These are phyloP conservation scores for Boletales sp. DNA, from an alignment of 768 basidiomycete species.

Conservation along the genomic window DNA sequence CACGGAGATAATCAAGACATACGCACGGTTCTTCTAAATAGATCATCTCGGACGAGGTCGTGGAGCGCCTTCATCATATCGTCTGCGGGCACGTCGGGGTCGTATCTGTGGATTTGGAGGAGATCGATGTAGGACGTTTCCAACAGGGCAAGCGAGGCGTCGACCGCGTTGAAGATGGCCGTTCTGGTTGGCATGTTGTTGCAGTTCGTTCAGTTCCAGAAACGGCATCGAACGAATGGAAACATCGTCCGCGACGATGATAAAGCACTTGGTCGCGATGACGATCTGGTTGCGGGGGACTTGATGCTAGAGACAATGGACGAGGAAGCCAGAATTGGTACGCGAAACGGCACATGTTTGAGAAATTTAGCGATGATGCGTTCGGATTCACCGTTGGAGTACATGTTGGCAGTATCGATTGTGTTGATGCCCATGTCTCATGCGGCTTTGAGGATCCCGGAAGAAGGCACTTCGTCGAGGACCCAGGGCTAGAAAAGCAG, in stretches of 20 bases:
- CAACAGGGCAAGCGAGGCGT: slow-evolving; percentile 35
- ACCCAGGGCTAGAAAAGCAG: slow-evolving; percentile 20
- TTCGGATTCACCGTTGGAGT: slow-evolving; percentile 37
- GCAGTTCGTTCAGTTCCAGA: neutral
- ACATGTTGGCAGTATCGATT: slow-evolving; percentile 39
- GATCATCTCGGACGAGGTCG: slow-evolving; percentile 42
- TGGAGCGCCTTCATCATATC: slow-evolving; percentile 52
- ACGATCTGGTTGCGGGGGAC: slow-evolving; percentile 33
- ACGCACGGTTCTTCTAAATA: slow-evolving; percentile 30
- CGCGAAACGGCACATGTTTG: slow-evolving; percentile 17
- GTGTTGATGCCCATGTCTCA: slow-evolving; percentile 40
- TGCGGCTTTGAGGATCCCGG: slow-evolving; percentile 36
- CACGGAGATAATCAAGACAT: neutral
- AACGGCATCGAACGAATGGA: neutral
- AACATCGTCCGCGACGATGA: slow-evolving; percentile 10
- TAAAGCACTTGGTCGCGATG: slow-evolving; percentile 28
- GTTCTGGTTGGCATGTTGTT: slow-evolving; percentile 28
- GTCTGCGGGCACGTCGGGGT: slow-evolving; percentile 32
- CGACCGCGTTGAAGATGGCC: slow-evolving; percentile 37
- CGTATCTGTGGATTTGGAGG: slow-evolving; percentile 45
- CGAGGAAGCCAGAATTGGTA: too few relatives aligned
- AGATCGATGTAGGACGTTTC: slow-evolving; percentile 37
- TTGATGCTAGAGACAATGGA: slow-evolving; percentile 18
- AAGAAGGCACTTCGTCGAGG: slow-evolving; percentile 26
- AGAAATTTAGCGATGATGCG: slow-evolving; percentile 35